Evolutionary conservation across 2,329 filamentous ascomycete species (phyloP).

Genomic region (Cladophialophora immunda): DNA sequence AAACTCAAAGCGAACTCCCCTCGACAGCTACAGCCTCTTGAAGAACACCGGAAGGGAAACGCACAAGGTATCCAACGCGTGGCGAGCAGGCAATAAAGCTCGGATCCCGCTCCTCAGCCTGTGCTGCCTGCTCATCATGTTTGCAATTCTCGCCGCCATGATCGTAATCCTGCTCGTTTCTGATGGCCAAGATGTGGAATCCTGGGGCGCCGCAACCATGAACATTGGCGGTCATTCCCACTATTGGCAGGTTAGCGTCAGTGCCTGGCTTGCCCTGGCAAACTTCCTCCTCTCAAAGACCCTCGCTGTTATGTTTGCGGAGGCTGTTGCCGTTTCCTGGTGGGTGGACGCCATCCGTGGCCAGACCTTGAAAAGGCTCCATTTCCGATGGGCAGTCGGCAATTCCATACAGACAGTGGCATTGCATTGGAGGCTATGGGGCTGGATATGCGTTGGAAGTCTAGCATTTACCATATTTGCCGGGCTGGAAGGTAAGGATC

Average conservation of each 20-base stretch:
- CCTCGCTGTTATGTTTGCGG: slow-evolving; percentile 17
- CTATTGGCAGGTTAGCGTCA: slow-evolving; percentile 17
- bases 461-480: slow-evolving; percentile 12
- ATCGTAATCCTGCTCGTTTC: slow-evolving; percentile 15
- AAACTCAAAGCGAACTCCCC: neutral
- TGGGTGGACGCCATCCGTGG: slow-evolving; percentile 19
- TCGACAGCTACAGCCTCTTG: neutral
- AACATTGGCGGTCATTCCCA: neutral
- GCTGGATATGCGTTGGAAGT: slow-evolving; percentile 21
- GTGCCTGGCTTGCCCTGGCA: slow-evolving; percentile 11
- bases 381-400: slow-evolving; percentile 13
- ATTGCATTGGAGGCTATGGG: slow-evolving; percentile 7
- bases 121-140: slow-evolving; percentile 14
- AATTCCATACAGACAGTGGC: slow-evolving; percentile 3
- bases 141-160: slow-evolving; percentile 4
- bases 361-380: slow-evolving; percentile 10
- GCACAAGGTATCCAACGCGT: neutral
- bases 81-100: neutral
- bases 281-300: slow-evolving; percentile 10
- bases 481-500: slow-evolving; percentile 6
- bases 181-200: slow-evolving; percentile 17
- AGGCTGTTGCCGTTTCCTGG: slow-evolving; percentile 16
- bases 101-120: slow-evolving; percentile 15
- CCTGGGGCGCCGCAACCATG: slow-evolving; percentile 2
- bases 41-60: neutral